These are phyloP conservation scores for Linnemannia schmuckeri DNA, from an alignment of 192 early-diverging fungal species.

Conservation along the genomic window DNA sequence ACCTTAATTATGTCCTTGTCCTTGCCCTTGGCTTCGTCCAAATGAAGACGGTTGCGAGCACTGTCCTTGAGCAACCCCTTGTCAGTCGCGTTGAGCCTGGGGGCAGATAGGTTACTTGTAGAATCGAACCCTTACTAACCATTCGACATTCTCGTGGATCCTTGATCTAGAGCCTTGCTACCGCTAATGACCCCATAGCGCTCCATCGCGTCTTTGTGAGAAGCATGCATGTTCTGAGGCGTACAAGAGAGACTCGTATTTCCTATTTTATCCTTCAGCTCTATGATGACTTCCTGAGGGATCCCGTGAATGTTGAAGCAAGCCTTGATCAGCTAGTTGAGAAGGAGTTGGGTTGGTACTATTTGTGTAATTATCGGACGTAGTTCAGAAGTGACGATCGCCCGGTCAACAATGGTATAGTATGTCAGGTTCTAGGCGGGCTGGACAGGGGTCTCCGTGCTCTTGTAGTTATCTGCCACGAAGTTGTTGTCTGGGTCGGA, in stretches of 20 bases:
- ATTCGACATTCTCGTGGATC: too few species aligned
- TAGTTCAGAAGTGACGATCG: conserved; percentile 77
- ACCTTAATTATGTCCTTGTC: too few species aligned
- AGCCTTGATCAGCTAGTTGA: conserved; percentile 90
- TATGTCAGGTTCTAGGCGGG: conserved; percentile 33
- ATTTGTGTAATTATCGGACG: conserved; percentile 92
- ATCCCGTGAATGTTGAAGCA: conserved; percentile 87
- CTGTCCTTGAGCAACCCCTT: too few species aligned
- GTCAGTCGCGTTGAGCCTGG: too few species aligned
- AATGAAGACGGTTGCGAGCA: too few species aligned
- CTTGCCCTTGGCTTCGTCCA: too few species aligned
- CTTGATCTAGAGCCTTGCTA: too few species aligned
- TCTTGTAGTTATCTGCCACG: conserved; percentile 19
- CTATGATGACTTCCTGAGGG: conserved; percentile 68
- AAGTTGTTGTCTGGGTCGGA: conserved; percentile 44
- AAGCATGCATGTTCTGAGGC: conserved; percentile 71
- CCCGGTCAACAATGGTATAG: conserved; percentile 65
- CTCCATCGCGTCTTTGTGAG: too few species aligned
- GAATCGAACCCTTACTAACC: too few species aligned
- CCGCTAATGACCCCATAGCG: too few species aligned
- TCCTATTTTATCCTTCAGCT: conserved; percentile 73
- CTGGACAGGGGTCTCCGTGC: conserved; percentile 9
- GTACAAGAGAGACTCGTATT: conserved; percentile 87
- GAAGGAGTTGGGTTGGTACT: conserved; percentile 92
- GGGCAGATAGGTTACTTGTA: too few species aligned